Percentiles rank a stretch among this genome's conserved stretches.
phyloP scores from a whole-genome alignment of 805 yeast species.

The Tetrapisispora iriomotensis region DNA sequence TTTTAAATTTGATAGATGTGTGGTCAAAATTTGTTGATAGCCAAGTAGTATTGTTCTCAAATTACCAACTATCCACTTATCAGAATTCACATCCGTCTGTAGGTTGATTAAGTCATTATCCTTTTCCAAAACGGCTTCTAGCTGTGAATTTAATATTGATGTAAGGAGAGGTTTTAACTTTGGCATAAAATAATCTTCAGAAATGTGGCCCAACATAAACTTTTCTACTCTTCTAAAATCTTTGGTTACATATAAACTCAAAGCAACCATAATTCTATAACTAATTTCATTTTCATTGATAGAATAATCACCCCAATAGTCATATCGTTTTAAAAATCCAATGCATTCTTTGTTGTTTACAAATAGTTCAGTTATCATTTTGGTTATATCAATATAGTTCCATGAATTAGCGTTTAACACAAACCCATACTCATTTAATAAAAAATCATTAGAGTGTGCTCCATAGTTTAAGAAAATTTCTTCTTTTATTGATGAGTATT shows the following conservation, averaged over 20 bases:
- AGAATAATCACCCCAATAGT: constrained; percentile 70
- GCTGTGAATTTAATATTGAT: constrained; percentile 1
- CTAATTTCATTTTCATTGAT: constrained; percentile 45
- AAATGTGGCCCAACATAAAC: constrained; percentile 20
- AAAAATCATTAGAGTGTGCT: constrained; percentile 74
- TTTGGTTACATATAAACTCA: constrained; percentile 38
- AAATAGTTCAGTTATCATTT: constrained; percentile 31
- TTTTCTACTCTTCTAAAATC: constrained; percentile 20
- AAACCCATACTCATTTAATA: constrained; percentile 85
- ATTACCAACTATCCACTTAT: constrained; percentile 8
- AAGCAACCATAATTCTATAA: constrained; percentile 65
- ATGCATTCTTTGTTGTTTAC: constrained; percentile 26
- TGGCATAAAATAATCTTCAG: constrained; percentile 22
- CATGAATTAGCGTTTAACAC: constrained; percentile 46
- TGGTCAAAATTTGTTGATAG: constrained; percentile 5
- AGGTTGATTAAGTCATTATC: background rate
- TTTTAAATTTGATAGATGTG: background rate
- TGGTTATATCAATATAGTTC: constrained; percentile 61
- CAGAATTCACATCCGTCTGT: background rate
- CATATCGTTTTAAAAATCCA: constrained; percentile 39
- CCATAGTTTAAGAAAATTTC: constrained; percentile 77
- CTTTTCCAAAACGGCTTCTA: background rate
- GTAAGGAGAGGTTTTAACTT: constrained; percentile 4
- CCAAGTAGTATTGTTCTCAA: constrained; percentile 13
- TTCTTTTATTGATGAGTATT: constrained; percentile 26